Conservation (phyloP, 305 asterid species). For the Fraxinus nigra region DNA sequence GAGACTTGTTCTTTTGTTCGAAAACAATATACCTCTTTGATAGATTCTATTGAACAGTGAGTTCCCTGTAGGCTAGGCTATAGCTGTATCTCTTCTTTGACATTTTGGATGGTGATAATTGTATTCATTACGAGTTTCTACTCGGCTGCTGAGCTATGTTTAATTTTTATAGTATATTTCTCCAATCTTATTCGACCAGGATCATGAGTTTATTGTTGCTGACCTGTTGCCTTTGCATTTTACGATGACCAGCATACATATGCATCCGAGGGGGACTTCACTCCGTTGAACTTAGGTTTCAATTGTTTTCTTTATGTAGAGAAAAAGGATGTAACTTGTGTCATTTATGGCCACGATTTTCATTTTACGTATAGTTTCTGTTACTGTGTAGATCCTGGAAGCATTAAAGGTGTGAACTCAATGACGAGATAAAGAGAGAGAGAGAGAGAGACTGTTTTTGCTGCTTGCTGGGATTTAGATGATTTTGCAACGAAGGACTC, state of each 20-base stretch:
- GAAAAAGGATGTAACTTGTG: background rate
- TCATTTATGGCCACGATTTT: background rate
- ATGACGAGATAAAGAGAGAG: background rate
- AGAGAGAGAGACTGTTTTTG: background rate
- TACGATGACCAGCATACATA: background rate
- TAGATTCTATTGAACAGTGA: background rate
- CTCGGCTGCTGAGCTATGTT: background rate
- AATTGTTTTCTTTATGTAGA: background rate
- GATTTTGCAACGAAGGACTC: slow-evolving; percentile 11
- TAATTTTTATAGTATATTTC: background rate
- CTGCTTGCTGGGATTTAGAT: background rate
- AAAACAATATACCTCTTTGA: background rate
- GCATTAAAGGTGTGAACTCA: background rate
- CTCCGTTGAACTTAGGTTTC: background rate
- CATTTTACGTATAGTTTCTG: background rate
- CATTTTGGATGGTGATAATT: background rate
- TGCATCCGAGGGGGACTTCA: background rate
- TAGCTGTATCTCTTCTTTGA: background rate
- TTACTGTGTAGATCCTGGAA: slow-evolving; percentile 17
- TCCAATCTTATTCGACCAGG: background rate
- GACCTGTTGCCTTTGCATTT: background rate
- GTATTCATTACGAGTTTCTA: background rate
- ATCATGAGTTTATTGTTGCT: background rate
- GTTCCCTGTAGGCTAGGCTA: background rate
- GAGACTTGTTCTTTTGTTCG: background rate